A percentile compares a stretch with the other conserved stretches of the same genome.
Conservation (phyloP, 2,329 filamentous ascomycete genomes). For the Pseudocercospora vitis region DNA sequence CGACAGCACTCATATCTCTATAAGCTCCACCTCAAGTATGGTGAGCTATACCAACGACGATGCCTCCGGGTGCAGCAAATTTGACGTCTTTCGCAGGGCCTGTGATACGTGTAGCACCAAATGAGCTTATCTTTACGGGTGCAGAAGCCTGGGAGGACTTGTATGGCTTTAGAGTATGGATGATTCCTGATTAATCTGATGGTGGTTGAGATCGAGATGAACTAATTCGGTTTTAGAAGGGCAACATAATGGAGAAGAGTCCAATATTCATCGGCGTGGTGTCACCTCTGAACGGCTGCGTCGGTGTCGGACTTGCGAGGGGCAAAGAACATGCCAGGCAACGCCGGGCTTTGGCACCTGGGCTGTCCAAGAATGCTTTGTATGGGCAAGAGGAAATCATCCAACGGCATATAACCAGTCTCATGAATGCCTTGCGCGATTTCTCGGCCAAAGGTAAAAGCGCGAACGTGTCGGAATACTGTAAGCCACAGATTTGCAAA, state of each 20-base stretch:
- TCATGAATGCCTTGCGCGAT: conserved; percentile 2
- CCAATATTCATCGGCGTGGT: conserved; percentile 18
- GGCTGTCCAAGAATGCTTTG: conserved; percentile 11
- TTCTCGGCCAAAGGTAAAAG: not conserved
- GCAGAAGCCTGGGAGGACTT: conserved; percentile 9
- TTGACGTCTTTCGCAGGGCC: not conserved
- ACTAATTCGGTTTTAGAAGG: conserved; percentile 1
- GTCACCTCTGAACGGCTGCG: conserved; percentile 14
- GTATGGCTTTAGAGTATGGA: conserved; percentile 9
- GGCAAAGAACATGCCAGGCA: conserved; percentile 16
- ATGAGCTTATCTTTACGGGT: conserved; percentile 10
- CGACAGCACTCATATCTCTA: conserved; percentile 8
- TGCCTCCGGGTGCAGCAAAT: not conserved
- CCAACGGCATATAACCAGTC: not conserved
- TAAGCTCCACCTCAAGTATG: conserved; percentile 2
- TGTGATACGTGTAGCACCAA: conserved; percentile 7
- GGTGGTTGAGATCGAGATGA: not conserved
- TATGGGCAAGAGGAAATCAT: conserved; percentile 15
- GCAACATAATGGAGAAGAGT: conserved; percentile 17
- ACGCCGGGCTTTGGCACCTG: conserved; percentile 11
- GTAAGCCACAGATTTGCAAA: not conserved
- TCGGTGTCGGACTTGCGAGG: conserved; percentile 14
- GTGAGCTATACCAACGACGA: not conserved
- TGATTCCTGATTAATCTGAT: not conserved
- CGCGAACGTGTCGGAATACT: conserved; percentile 13